These are phyloP conservation scores for Aspergillus nomiae DNA, from an alignment of 2,329 filamentous ascomycete genomes.

Conservation along the genomic window DNA sequence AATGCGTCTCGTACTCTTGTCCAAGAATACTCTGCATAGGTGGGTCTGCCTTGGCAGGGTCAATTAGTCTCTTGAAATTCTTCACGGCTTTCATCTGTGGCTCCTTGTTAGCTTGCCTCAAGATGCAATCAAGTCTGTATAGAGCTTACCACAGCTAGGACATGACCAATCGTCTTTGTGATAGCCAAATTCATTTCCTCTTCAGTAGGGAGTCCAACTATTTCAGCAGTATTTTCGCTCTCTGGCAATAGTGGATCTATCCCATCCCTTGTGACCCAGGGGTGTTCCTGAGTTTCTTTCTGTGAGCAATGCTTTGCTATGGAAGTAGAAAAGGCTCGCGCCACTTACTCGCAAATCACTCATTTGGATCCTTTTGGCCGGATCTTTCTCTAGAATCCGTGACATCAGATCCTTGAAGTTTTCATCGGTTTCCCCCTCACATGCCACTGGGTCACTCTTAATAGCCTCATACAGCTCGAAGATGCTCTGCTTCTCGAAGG, in stretches of 20 bases:
- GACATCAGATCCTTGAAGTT: slow-evolving; percentile 74
- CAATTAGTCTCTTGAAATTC: slow-evolving; percentile 78
- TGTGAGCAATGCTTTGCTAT: slow-evolving; percentile 4
- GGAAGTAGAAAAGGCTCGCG: not conserved
- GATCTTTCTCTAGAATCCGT: slow-evolving; percentile 80
- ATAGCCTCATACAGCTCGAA: slow-evolving; percentile 91
- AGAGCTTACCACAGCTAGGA: slow-evolving; percentile 72
- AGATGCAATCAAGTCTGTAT: not conserved
- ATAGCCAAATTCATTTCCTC: slow-evolving; percentile 90
- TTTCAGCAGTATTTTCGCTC: slow-evolving; percentile 81
- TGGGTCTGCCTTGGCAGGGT: slow-evolving; percentile 52
- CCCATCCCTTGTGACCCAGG: slow-evolving; percentile 86
- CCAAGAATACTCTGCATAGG: slow-evolving; percentile 63
- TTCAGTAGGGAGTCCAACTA: slow-evolving; percentile 82
- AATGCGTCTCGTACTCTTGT: slow-evolving; percentile 53
- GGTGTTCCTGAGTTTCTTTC: slow-evolving; percentile 66
- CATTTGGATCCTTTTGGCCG: slow-evolving; percentile 80
- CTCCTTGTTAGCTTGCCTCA: slow-evolving; percentile 6
- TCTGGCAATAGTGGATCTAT: slow-evolving; percentile 75
- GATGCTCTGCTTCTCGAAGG: slow-evolving; percentile 77
- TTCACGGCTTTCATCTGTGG: slow-evolving; percentile 82
- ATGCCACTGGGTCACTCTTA: slow-evolving; percentile 64
- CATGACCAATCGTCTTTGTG: slow-evolving; percentile 82
- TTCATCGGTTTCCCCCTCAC: slow-evolving; percentile 66
- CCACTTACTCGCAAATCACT: slow-evolving; percentile 71